Conservation (phyloP, 2,329 filamentous ascomycete genomes). For the Fusarium veterinarium region DNA sequence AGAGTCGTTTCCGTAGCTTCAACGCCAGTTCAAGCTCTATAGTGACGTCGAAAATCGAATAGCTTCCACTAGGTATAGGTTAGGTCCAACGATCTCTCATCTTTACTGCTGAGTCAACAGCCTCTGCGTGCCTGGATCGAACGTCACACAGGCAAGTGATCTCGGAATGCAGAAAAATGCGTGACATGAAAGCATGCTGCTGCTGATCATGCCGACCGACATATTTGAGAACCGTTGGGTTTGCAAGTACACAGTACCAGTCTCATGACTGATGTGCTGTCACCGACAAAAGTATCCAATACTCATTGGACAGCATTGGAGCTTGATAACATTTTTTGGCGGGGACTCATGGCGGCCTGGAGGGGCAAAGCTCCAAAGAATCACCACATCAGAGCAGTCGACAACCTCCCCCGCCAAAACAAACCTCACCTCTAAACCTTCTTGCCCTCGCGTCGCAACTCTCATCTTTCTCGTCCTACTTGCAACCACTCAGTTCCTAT, state of each 20-base stretch:
- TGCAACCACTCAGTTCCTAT: constrained; percentile 12
- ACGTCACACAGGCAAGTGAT: constrained; percentile 13
- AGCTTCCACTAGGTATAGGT: constrained; percentile 1
- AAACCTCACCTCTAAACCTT: constrained; percentile 32
- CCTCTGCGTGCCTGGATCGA: constrained; percentile 10
- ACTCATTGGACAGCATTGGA: constrained; percentile 28
- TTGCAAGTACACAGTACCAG: constrained; percentile 24
- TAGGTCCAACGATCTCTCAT: neutral
- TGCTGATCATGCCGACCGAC: constrained; percentile 36
- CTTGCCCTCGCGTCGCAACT: constrained; percentile 37
- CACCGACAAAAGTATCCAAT: constrained; percentile 23
- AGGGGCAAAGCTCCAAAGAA: constrained; percentile 41
- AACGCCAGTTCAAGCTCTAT: constrained; percentile 7
- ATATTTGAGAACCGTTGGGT: constrained; percentile 14
- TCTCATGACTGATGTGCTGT: neutral
- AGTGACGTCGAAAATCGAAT: constrained; percentile 22
- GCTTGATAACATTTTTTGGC: constrained; percentile 35
- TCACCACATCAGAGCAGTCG: constrained; percentile 35
- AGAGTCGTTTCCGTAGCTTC: constrained; percentile 19
- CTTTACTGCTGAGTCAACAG: constrained; percentile 15
- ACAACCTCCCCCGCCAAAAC: constrained; percentile 38
- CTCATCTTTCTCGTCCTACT: constrained; percentile 13
- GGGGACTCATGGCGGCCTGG: constrained; percentile 34
- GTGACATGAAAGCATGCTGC: constrained; percentile 34
- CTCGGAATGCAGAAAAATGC: constrained; percentile 29